phyloP scores from a whole-genome alignment of 1,139 yeast species.

The Debaryomyces psychrophilus region DNA sequence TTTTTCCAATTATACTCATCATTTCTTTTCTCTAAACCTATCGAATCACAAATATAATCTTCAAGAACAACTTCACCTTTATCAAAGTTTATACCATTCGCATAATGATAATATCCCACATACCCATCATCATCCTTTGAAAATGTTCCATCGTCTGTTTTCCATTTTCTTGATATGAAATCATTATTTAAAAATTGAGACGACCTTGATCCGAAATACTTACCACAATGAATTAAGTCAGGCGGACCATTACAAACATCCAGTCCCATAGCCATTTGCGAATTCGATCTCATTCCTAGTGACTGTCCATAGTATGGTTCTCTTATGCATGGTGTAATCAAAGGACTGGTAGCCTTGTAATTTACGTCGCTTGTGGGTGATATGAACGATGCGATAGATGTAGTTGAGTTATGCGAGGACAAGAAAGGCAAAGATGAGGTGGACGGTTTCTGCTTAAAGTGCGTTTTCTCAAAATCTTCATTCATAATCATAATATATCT shows the following conservation, averaged over 20 bases:
- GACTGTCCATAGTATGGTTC: conserved; percentile 35
- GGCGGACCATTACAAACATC: conserved; percentile 36
- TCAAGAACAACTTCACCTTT: conserved; percentile 31
- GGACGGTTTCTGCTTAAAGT: conserved; percentile 12
- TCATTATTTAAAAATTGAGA: conserved; percentile 34
- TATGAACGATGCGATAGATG: conserved; percentile 7
- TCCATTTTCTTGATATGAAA: conserved; percentile 21
- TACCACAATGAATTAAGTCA: conserved; percentile 46
- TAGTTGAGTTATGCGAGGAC: conserved; percentile 9
- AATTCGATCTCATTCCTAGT: conserved; percentile 26
- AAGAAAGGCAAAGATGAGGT: conserved; percentile 12
- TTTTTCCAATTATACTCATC: conserved; percentile 23
- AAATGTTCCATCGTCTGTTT: conserved; percentile 10
- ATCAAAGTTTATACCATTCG: conserved; percentile 37
- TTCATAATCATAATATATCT: neutral
- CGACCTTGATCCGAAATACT: conserved; percentile 37
- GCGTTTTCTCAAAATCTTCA: conserved; percentile 12
- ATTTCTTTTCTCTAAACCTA: conserved; percentile 29
- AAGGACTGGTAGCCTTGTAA: neutral
- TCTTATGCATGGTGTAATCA: conserved; percentile 25
- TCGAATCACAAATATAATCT: conserved; percentile 29
- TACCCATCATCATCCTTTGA: conserved; percentile 42
- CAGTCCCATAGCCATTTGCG: conserved; percentile 22
- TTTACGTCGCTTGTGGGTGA: neutral
- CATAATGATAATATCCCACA: conserved; percentile 44